phyloP scores from a whole-genome alignment of 305 asterid genomes.

The Striga hermonthica region DNA sequence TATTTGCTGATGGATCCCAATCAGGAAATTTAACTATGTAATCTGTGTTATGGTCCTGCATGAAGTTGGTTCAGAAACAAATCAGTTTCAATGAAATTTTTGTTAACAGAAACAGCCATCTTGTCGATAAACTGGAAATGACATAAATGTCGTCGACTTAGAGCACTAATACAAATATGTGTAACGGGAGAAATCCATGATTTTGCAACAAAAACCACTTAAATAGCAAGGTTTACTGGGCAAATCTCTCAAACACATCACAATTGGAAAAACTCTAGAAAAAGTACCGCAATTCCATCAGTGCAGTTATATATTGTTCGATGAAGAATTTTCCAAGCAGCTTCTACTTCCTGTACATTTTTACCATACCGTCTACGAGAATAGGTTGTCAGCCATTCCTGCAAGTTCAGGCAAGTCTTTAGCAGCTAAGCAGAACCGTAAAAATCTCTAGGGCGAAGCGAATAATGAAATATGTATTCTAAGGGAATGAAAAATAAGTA shows the following conservation, averaged over 20 bases:
- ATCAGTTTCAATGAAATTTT: neutral
- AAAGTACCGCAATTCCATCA: conserved; percentile 87
- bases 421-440: conserved; percentile 18
- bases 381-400: conserved; percentile 84
- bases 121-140: conserved; percentile 1
- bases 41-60: conserved; percentile 90
- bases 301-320: conserved; percentile 86
- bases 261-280: conserved; percentile 17
- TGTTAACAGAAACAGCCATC: neutral
- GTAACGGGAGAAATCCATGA: too few relatives aligned
- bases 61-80: conserved; percentile 23
- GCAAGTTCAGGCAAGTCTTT: conserved; percentile 33
- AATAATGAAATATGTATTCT: neutral
- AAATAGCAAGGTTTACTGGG: too few relatives aligned
- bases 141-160: conserved; percentile 3
- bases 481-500: neutral
- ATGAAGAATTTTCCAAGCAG: conserved; percentile 86
- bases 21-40: conserved; percentile 89
- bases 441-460: conserved; percentile 6
- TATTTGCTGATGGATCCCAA: conserved; percentile 65
- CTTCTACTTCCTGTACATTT: conserved; percentile 54
- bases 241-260: neutral
- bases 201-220: too few relatives aligned
- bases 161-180: too few relatives aligned
- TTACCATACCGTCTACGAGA: conserved; percentile 88